phyloP scores from a whole-genome alignment of 2,329 filamentous ascomycete genomes.

The Fusarium camptoceras region DNA sequence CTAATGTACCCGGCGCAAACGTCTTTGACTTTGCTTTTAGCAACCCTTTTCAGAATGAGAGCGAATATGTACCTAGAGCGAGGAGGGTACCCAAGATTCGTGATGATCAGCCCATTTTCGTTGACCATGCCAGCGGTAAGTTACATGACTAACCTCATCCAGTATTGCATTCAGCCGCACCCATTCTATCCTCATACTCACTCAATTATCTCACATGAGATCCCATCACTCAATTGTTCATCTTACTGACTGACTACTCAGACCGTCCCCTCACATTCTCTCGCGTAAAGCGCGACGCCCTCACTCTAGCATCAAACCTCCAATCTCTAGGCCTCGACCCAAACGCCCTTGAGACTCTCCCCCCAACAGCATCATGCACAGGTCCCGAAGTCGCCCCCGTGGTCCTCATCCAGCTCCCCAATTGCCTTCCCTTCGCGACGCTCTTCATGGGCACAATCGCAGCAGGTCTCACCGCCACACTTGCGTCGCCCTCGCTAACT shows the following conservation, averaged over 20 bases:
- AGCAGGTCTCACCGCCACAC: constrained; percentile 55
- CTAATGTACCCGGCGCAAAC: constrained; percentile 43
- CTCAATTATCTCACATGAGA: background rate
- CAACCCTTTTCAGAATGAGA: constrained; percentile 52
- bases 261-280: constrained; percentile 53
- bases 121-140: constrained; percentile 56
- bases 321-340: constrained; percentile 53
- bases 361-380: constrained; percentile 54
- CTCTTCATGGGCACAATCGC: constrained; percentile 54
- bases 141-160: background rate
- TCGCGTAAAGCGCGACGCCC: constrained; percentile 51
- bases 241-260: constrained; percentile 27
- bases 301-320: constrained; percentile 52
- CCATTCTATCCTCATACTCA: background rate
- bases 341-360: constrained; percentile 50
- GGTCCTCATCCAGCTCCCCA: constrained; percentile 57
- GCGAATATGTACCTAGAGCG: constrained; percentile 44
- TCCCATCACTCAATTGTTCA: background rate
- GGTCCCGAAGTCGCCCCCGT: constrained; percentile 55
- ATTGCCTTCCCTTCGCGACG: constrained; percentile 55
- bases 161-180: background rate
- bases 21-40: constrained; percentile 54
- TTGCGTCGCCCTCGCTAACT: constrained; percentile 56
- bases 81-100: constrained; percentile 51
- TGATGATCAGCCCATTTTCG: constrained; percentile 52